Evolutionary conservation across 495 filamentous ascomycete species (phyloP), one percentile per base, ranked within the genome.

Genomic region (Choiromyces venosus): DNA sequence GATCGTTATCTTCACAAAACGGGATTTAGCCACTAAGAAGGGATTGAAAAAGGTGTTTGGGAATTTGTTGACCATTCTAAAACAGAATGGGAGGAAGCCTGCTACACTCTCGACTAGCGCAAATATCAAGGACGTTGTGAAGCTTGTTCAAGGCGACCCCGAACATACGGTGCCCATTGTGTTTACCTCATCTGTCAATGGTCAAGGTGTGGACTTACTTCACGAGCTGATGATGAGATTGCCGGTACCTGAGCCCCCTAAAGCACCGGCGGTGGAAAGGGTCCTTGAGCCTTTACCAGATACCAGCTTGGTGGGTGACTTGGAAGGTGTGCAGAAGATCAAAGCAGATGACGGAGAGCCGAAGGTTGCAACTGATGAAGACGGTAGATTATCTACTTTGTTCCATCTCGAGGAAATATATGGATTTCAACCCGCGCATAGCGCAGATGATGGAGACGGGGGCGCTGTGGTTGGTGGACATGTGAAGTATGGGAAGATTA

Each of bases 351-450:
- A 25, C 16, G 38, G 44, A 25, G 21, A 68, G 16, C n/a, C 8
- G 37, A 35, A 37, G 65, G 33, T 35, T 29, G n/a, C 10, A 14
- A 46, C 35, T 18, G 66, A 69, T 9, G 74, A 77, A n/a, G 74
- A 77, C 37, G 42, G 67, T 14, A 40, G 83, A 38, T 36, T 70
- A 37, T 78, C 73, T 21, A 77, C 85, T 35, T 78, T 97, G 2
- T 97, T 97, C 77, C 92, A 97, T 79, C 87, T 97, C 33, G 95
- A 97, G 79, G 95, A 97, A 73, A 88, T 91, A 5, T 92, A 91
- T 70, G 86, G 79, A 12, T 78, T 81, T 68, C 76, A 81, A 10
- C 78, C 79, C 1, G 35, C 75, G 19, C 66, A 65, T 65, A 70
- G 42, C 29, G 72, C 52, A 4, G 75, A 69, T 36, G 71, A 75